phyloP scores from a whole-genome alignment of 257 asterid species.

The Scutellaria barbata region DNA sequence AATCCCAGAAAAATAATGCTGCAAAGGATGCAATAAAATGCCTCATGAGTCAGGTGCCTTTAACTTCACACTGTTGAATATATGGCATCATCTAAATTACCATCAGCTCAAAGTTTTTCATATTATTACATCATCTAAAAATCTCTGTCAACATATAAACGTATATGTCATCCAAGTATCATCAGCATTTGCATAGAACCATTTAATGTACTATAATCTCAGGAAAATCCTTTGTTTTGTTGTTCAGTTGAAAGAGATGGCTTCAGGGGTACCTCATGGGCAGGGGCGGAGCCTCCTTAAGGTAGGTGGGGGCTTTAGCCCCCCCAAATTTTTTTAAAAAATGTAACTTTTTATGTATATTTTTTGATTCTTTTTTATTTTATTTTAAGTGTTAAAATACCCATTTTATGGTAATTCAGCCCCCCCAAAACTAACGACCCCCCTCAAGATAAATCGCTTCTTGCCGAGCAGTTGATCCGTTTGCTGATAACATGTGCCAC shows the following conservation, averaged over 20 bases:
- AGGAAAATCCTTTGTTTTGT: conserved; percentile 15
- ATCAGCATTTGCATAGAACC: neutral
- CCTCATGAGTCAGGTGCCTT: conserved; percentile 58
- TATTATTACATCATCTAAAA: conserved; percentile 13
- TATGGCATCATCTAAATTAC: conserved; percentile 7
- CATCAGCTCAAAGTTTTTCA: conserved; percentile 12
- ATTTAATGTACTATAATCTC: neutral
- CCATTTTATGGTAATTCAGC: too few relatives aligned
- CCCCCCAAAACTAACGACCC: too few relatives aligned
- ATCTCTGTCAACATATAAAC: conserved; percentile 2
- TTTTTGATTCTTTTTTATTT: too few relatives aligned
- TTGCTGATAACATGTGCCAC: conserved; percentile 46
- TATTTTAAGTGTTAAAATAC: too few relatives aligned
- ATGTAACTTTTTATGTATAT: too few relatives aligned
- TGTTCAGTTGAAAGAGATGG: conserved; percentile 59
- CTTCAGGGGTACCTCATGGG: conserved; percentile 50
- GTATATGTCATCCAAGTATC: neutral
- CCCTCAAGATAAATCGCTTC: too few relatives aligned
- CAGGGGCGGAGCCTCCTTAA: too few relatives aligned
- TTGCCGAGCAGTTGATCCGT: conserved; percentile 51
- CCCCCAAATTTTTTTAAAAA: too few relatives aligned
- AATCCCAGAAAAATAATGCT: conserved; percentile 54
- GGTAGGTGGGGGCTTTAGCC: too few relatives aligned
- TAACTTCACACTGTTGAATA: neutral
- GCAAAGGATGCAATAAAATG: conserved; percentile 62